Evolutionary conservation across 176 grass and related monocot genomes (phyloP).

Genomic region (Triticum dicoccoides): DNA sequence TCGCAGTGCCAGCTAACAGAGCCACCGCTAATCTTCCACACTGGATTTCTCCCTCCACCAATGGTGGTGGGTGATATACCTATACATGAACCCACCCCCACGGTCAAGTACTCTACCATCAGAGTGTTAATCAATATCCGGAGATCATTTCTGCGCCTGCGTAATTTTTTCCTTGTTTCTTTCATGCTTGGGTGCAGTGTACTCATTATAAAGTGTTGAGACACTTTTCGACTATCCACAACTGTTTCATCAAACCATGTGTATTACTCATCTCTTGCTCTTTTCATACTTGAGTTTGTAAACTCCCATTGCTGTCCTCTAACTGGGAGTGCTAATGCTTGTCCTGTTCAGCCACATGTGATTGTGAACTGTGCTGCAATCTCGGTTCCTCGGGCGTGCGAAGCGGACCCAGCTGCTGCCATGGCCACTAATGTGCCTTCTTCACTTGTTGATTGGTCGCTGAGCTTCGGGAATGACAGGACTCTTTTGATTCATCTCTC

Average conservation of each 20-base stretch:
- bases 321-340: neutral
- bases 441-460: conserved; percentile 65
- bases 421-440: conserved; percentile 76
- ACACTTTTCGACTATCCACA: neutral
- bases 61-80: too few relatives aligned
- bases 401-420: conserved; percentile 63
- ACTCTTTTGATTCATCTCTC: conserved; percentile 87
- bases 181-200: neutral
- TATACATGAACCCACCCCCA: too few relatives aligned
- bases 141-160: neutral
- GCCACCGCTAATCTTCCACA: neutral
- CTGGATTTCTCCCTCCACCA: neutral
- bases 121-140: neutral
- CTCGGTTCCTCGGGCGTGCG: conserved; percentile 79
- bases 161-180: neutral
- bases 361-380: conserved; percentile 87
- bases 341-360: conserved; percentile 58
- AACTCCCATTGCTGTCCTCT: neutral
- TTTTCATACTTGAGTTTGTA: neutral
- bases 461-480: conserved; percentile 36
- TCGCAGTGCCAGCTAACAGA: neutral
- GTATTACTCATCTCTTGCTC: neutral
- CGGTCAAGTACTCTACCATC: neutral
- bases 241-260: neutral
- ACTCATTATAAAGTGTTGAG: neutral